Conservation (phyloP, 2,329 filamentous ascomycete genomes). For the Fusarium tricinctum region DNA sequence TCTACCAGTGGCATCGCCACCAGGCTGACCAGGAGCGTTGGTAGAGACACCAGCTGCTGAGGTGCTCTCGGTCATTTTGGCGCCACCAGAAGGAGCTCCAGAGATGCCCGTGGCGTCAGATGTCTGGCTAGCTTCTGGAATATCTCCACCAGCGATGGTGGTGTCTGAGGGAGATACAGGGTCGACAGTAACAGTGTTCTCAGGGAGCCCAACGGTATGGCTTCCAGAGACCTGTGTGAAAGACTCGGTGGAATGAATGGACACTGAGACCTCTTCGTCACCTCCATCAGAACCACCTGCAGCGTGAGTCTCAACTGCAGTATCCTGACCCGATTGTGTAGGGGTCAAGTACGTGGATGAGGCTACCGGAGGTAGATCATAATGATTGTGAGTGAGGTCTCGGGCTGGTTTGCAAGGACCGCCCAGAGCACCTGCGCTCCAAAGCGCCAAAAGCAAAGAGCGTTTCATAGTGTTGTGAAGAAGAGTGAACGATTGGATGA, state of each 20-base stretch:
- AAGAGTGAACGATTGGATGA: neutral
- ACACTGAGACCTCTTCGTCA: neutral
- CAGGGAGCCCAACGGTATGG: neutral
- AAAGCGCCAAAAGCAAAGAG: constrained; percentile 18
- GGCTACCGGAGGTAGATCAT: neutral
- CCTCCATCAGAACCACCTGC: neutral
- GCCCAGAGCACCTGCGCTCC: constrained; percentile 8
- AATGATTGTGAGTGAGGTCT: neutral
- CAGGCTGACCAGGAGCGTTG: too few species aligned
- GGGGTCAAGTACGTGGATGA: neutral
- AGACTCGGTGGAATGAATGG: neutral
- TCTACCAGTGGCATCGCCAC: too few species aligned
- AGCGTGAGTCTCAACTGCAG: neutral
- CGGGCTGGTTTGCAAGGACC: neutral
- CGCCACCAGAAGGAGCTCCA: too few species aligned
- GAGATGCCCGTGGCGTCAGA: too few species aligned
- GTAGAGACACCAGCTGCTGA: too few species aligned
- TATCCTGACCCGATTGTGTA: neutral
- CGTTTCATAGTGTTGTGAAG: constrained; percentile 5
- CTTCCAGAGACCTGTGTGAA: neutral
- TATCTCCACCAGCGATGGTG: too few species aligned
- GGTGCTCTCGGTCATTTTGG: too few species aligned
- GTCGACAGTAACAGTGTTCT: neutral
- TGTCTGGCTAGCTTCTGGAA: too few species aligned
- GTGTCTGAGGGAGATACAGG: neutral